Evolutionary conservation across 2,329 filamentous ascomycete genomes (phyloP).

Genomic region (Colletotrichum horii): DNA sequence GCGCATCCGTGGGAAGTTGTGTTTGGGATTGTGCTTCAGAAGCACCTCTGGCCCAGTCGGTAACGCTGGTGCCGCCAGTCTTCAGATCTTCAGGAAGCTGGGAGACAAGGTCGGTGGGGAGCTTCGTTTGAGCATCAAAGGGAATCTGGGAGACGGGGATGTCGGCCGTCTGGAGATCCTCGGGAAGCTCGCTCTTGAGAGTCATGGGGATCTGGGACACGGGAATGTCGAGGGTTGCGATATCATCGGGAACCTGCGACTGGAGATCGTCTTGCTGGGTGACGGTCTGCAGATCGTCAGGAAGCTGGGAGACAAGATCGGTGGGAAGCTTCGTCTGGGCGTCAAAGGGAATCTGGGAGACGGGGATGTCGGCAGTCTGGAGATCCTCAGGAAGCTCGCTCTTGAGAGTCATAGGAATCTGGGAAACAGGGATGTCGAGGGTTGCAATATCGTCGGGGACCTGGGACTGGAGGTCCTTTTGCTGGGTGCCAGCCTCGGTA

Average conservation of each 20-base stretch:
- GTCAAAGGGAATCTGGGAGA: slow-evolving; percentile 13
- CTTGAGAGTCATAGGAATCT: slow-evolving; percentile 9
- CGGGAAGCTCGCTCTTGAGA: slow-evolving; percentile 20
- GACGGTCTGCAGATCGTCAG: neutral
- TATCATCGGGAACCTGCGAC: neutral
- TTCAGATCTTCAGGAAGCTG: neutral
- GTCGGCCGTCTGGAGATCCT: slow-evolving; percentile 19
- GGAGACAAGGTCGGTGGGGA: neutral
- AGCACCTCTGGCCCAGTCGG: neutral
- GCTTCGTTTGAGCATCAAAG: slow-evolving; percentile 8
- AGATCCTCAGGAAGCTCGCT: slow-evolving; percentile 21
- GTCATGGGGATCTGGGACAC: slow-evolving; percentile 9
- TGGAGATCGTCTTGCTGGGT: neutral
- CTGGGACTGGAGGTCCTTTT: neutral
- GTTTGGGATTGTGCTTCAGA: neutral
- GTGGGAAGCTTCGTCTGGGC: slow-evolving; percentile 12
- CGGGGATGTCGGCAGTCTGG: slow-evolving; percentile 18
- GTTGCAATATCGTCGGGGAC: slow-evolving; percentile 6
- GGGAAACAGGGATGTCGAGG: slow-evolving; percentile 12
- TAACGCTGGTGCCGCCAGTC: neutral
- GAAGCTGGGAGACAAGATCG: slow-evolving; percentile 8
- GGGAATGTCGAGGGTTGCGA: slow-evolving; percentile 9
- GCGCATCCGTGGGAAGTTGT: neutral
- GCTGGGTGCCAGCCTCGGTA: neutral
- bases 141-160: slow-evolving; percentile 17